Evolutionary conservation across 768 basidiomycete genomes (phyloP).

Genomic region (Baorangia bicolor): DNA sequence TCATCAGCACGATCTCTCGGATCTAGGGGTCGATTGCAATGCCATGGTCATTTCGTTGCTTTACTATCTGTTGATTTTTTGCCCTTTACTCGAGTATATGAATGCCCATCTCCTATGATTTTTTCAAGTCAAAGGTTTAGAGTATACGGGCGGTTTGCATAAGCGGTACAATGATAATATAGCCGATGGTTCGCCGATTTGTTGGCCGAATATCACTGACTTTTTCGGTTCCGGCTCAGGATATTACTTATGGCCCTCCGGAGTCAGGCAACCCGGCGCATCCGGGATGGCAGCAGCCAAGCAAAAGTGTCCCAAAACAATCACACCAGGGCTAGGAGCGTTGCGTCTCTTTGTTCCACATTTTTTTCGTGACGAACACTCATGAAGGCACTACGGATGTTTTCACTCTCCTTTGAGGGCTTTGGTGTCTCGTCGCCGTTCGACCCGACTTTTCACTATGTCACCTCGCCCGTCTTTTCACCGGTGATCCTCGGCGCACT

Average conservation of each 20-base stretch:
- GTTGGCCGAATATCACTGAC: no score
- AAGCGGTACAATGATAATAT: no score
- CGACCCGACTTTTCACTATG: conserved; percentile 37
- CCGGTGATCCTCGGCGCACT: conserved; percentile 43
- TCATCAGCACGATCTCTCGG: no score
- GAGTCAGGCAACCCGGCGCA: no score
- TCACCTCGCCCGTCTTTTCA: conserved; percentile 44
- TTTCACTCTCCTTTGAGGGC: conserved; percentile 11
- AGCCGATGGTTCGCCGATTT: no score
- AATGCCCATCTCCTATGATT: no score
- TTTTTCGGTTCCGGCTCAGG: not conserved
- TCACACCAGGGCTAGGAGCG: not conserved
- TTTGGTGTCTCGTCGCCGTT: conserved; percentile 43
- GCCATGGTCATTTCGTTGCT: no score
- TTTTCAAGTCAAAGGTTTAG: no score
- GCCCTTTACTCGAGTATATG: no score
- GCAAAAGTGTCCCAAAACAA: conserved; percentile 7
- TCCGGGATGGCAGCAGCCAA: not conserved
- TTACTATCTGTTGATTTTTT: no score
- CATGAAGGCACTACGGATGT: conserved; percentile 1
- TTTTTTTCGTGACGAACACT: not conserved
- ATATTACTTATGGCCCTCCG: not conserved
- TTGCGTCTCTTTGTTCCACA: not conserved
- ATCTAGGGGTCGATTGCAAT: no score
- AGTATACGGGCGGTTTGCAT: no score